Base-by-base conservation (phyloP, 139 green algal genomes). In the Dunaliella sp. region DNA sequence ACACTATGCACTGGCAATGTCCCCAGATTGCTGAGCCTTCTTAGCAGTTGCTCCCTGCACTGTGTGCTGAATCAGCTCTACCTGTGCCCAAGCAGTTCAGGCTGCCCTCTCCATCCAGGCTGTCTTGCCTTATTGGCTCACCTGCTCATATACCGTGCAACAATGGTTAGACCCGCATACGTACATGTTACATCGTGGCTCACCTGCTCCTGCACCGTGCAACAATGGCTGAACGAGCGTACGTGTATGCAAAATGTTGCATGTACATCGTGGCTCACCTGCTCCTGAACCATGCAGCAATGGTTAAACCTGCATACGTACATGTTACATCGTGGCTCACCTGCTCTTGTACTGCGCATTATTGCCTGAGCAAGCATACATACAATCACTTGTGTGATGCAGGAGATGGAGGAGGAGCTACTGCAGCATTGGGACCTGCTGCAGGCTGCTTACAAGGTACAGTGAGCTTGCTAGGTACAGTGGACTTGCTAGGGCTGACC, bases 401-500 rank as follows among this genome's bases (percentile, higher is more conserved):
- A 65, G 79, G 36, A 74, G 24, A 33, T 65, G 36, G 79, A 72
- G 79, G 36, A 22, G 21, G 79, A n/a, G n/a, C 28, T 83, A 24
- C 35, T 74, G 34, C 3, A 21, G 3, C 22, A 33, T 82, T 36
- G 28, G 33, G 87, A 91, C 30, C 36, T 92, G 28, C 32, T 92
- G 26, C 30, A 78, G 1, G 85, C 34, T 7, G 77, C 85, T 31
- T 90, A 88, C 82, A 89, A 89, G 82, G 37, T 65, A 16, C 16
- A 16, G 7, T 65, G 48, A 7, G 16, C 16, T 7, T 65, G 16
- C 48, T 65, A 65, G 7, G 48, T 65, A 65, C 48, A 65, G 48
- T 65, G 48, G 48, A 65, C 48, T 26, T 65, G 48, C n/a, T n/a
- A n/a, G n/a, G n/a, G n/a, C n/a, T n/a, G n/a, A n/a, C n/a, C n/a